A percentile compares a stretch with the other conserved stretches of the same genome.
Conservation (phyloP, 2,329 filamentous ascomycete species). For the Pseudogymnoascus sp. region DNA sequence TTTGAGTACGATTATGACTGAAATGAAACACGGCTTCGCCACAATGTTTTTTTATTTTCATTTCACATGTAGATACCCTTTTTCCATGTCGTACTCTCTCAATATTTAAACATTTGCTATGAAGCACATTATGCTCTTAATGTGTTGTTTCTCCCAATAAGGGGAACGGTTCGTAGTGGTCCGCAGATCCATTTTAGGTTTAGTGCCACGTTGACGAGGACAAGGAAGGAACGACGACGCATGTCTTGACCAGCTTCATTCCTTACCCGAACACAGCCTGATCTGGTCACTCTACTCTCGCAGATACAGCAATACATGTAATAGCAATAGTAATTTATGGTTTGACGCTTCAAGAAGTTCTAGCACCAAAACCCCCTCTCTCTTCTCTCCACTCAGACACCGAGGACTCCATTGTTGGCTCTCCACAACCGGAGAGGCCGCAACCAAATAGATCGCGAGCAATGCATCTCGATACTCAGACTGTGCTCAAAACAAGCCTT, state of each 20-base stretch:
- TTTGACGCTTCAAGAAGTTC: background rate
- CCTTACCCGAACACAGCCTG: background rate
- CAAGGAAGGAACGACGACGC: background rate
- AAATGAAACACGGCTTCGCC: conserved; percentile 1
- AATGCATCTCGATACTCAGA: background rate
- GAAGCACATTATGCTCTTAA: background rate
- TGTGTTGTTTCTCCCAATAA: background rate
- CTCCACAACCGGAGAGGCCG: background rate
- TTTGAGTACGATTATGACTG: conserved; percentile 2
- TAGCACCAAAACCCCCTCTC: background rate
- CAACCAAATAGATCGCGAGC: background rate
- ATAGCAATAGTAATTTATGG: background rate
- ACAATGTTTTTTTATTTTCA: conserved; percentile 4
- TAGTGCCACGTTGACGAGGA: background rate
- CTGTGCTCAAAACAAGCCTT: background rate
- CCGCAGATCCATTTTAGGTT: background rate
- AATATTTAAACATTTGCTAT: background rate
- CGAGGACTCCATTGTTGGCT: background rate
- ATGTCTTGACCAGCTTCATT: background rate
- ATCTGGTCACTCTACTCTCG: background rate
- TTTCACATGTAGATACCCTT: conserved; percentile 5
- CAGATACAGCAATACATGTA: background rate
- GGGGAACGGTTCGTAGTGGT: background rate
- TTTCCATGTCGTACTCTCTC: background rate
- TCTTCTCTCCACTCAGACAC: background rate